phyloP scores from a whole-genome alignment of 2,329 filamentous ascomycete species.

The Exophiala viscosa region DNA sequence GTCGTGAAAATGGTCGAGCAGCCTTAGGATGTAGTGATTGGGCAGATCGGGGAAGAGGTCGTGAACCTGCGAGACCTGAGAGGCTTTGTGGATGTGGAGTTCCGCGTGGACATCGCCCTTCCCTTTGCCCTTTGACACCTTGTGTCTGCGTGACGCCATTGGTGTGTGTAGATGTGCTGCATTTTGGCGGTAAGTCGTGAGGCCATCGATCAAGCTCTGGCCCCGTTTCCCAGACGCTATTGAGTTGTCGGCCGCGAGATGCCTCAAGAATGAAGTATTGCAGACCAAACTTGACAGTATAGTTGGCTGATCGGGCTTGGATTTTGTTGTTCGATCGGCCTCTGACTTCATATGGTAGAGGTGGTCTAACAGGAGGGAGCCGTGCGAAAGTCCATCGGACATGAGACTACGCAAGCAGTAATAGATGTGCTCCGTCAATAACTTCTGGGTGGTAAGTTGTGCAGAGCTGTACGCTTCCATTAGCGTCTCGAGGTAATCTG shows the following conservation, averaged over 20 bases:
- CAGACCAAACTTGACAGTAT: conserved; percentile 80
- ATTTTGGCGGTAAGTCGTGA: conserved; percentile 39
- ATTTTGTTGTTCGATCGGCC: conserved; percentile 58
- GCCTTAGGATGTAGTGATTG: conserved; percentile 71
- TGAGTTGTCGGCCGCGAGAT: conserved; percentile 37
- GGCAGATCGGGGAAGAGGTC: conserved; percentile 89
- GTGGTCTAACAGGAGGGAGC: conserved; percentile 74
- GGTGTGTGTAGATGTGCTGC: conserved; percentile 38
- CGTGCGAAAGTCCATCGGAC: conserved; percentile 63
- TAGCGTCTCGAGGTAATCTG: conserved; percentile 80
- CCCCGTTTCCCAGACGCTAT: conserved; percentile 39
- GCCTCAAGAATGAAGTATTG: conserved; percentile 65
- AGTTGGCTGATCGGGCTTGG: conserved; percentile 46
- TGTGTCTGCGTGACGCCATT: conserved; percentile 39
- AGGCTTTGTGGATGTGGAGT: conserved; percentile 76
- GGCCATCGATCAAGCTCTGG: conserved; percentile 38
- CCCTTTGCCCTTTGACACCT: conserved; percentile 40
- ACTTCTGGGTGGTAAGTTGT: conserved; percentile 53
- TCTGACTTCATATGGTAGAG: conserved; percentile 74
- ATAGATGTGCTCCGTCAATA: conserved; percentile 69
- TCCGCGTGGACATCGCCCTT: conserved; percentile 39
- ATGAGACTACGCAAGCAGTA: conserved; percentile 69
- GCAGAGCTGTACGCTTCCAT: conserved; percentile 37
- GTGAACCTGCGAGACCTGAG: conserved; percentile 82
- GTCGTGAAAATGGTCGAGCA: conserved; percentile 75